A percentile compares a stretch with the other conserved stretches of the same genome.
phyloP scores from a whole-genome alignment of 768 basidiomycete genomes.

The Mycena leptocephala region DNA sequence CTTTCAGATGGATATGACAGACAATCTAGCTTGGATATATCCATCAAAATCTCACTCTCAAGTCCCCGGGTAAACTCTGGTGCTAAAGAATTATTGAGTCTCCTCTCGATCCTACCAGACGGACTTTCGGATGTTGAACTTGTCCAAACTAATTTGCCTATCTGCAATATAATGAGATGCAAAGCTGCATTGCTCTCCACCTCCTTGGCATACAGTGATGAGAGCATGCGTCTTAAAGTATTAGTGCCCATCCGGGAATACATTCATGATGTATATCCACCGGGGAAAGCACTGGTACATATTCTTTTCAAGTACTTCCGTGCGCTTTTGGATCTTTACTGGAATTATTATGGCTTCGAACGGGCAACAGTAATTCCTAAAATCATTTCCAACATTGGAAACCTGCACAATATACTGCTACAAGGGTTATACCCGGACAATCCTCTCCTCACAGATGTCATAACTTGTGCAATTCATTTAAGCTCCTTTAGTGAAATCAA shows the following conservation, averaged over 20 bases:
- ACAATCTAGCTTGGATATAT: neutral
- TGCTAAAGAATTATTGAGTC: neutral
- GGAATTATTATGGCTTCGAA: neutral
- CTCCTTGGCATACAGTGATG: neutral
- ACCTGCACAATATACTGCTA: neutral
- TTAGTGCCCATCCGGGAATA: neutral
- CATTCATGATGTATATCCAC: neutral
- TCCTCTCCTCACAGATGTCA: neutral
- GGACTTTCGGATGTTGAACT: neutral
- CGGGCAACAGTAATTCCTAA: neutral
- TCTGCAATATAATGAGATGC: neutral
- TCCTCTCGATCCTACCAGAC: neutral
- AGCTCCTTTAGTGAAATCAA: neutral
- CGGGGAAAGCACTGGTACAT: neutral
- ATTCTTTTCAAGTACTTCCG: neutral
- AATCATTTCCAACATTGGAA: neutral
- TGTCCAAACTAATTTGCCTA: neutral
- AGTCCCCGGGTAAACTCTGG: neutral
- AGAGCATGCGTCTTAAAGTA: neutral
- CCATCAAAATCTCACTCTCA: neutral
- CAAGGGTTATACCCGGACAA: neutral
- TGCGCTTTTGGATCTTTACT: neutral
- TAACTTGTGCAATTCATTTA: neutral
- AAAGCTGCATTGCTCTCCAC: neutral
- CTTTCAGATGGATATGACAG: neutral